These are phyloP conservation scores for Hortaea werneckii DNA, from an alignment of 2,329 filamentous ascomycete genomes.

Conservation along the genomic window DNA sequence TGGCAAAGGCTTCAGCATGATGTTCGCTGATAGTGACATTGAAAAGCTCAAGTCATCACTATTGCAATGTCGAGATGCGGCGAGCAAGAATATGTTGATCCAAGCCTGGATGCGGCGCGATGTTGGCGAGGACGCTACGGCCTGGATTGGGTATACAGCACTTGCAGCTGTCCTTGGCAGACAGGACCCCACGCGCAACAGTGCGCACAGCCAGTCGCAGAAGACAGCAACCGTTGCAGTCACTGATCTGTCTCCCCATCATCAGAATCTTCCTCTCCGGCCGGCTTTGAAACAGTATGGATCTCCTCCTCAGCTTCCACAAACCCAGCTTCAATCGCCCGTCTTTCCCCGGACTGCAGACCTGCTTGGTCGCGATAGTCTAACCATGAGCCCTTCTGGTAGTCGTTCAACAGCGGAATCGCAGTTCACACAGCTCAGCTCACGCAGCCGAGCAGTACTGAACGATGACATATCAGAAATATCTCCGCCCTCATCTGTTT, in stretches of 20 bases:
- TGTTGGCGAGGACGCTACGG: background rate
- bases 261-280: background rate
- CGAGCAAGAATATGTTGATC: conserved; percentile 40
- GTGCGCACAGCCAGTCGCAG: background rate
- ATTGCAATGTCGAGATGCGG: conserved; percentile 47
- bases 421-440: conserved; percentile 6
- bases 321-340: background rate
- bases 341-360: background rate
- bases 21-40: conserved; percentile 53
- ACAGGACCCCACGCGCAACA: conserved; percentile 26
- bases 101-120: conserved; percentile 56
- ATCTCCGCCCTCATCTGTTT: conserved; percentile 13
- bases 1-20: conserved; percentile 52
- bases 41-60: conserved; percentile 50
- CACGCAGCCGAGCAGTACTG: conserved; percentile 11
- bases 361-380: background rate
- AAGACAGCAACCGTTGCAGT: background rate
- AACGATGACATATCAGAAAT: conserved; percentile 10
- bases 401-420: background rate
- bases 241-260: background rate
- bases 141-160: conserved; percentile 48
- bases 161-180: conserved; percentile 54
- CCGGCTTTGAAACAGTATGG: background rate
- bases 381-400: background rate
- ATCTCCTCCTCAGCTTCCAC: background rate